phyloP scores from a whole-genome alignment of 371 early-diverging fungal genomes.

The Synchytrium microbalum region DNA sequence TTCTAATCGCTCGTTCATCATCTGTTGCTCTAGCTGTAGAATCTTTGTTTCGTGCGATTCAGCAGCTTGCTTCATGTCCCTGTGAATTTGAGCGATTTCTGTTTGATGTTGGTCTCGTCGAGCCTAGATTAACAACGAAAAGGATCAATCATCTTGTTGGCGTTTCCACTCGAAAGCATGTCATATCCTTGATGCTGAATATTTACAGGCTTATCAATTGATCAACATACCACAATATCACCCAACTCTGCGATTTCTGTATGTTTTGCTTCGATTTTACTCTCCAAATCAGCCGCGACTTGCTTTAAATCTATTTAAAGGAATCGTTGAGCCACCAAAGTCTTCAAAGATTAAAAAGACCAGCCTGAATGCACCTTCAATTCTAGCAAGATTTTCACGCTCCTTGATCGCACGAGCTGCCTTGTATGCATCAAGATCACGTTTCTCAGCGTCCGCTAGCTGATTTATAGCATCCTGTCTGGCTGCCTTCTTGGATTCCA shows the following conservation, averaged over 20 bases:
- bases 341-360: too few relatives aligned
- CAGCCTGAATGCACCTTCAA: constrained; percentile 31
- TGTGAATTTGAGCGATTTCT: constrained; percentile 29
- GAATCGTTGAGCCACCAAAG: too few relatives aligned
- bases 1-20: constrained; percentile 36
- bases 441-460: constrained; percentile 27
- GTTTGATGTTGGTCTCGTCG: constrained; percentile 33
- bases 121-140: not conserved
- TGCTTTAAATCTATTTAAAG: constrained; percentile 20
- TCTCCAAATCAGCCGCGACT: constrained; percentile 25
- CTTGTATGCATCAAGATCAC: constrained; percentile 26
- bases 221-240: constrained; percentile 28
- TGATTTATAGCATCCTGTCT: constrained; percentile 29
- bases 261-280: constrained; percentile 35
- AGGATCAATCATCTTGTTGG: not conserved
- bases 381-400: constrained; percentile 22
- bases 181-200: too few relatives aligned
- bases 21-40: constrained; percentile 25
- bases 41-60: constrained; percentile 21
- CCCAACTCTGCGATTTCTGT: constrained; percentile 33
- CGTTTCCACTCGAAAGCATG: too few relatives aligned
- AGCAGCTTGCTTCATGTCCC: constrained; percentile 33
- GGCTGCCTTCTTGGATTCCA: constrained; percentile 30
- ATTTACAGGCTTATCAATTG: too few relatives aligned
- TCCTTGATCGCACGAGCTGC: constrained; percentile 18